Percentiles rank a stretch among this genome's conserved stretches.
Evolutionary conservation across 768 basidiomycete genomes (phyloP).

Genomic region (Crassisporium funariophilum): DNA sequence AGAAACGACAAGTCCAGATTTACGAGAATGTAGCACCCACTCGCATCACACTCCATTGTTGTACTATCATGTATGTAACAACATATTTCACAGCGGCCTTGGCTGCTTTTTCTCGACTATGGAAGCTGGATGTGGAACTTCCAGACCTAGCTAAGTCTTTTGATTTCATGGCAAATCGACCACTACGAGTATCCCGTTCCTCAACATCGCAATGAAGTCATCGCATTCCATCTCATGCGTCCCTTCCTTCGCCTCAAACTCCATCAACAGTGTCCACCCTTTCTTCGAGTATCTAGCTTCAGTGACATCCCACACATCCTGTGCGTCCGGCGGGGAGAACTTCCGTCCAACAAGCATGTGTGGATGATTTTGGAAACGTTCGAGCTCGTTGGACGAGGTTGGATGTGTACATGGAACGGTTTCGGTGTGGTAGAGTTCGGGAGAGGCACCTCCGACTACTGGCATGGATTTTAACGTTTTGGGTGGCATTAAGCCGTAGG

Average conservation of each 20-base stretch:
- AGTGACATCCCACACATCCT: slow-evolving; percentile 7
- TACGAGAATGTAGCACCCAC: too few relatives aligned
- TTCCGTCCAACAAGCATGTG: slow-evolving; percentile 5
- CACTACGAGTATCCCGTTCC: slow-evolving; percentile 2
- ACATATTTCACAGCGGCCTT: too few relatives aligned
- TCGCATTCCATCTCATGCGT: slow-evolving; percentile 2
- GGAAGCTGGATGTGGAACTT: too few relatives aligned
- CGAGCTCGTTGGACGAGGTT: background rate
- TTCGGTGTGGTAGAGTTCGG: slow-evolving; percentile 9
- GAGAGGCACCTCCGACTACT: too few relatives aligned
- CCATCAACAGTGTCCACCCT: too few relatives aligned
- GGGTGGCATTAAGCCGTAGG: too few relatives aligned
- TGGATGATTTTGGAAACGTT: slow-evolving; percentile 3
- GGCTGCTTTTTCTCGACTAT: too few relatives aligned
- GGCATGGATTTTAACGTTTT: too few relatives aligned
- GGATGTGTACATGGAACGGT: slow-evolving; percentile 5
- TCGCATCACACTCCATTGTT: too few relatives aligned
- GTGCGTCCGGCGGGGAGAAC: slow-evolving; percentile 3
- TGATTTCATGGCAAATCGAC: background rate
- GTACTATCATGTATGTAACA: too few relatives aligned
- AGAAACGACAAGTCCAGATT: too few relatives aligned
- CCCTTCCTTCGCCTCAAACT: background rate
- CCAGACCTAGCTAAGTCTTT: background rate
- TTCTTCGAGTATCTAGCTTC: slow-evolving; percentile 2
- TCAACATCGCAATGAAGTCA: slow-evolving; percentile 7